phyloP scores from a whole-genome alignment of 257 asterid species.

The Penstemon davidsonii region DNA sequence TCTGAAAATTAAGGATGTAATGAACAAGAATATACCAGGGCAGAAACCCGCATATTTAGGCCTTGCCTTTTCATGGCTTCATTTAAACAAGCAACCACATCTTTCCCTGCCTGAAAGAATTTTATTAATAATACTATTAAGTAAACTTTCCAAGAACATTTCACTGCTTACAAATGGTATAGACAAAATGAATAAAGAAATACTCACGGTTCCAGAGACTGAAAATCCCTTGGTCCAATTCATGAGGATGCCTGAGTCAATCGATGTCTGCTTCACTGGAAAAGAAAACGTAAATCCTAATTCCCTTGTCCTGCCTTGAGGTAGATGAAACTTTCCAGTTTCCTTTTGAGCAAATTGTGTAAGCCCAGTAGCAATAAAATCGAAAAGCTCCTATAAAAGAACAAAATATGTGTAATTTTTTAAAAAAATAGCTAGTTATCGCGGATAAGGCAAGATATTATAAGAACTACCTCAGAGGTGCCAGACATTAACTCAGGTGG shows the following conservation, averaged over 20 bases:
- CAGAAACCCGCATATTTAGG: slow-evolving; percentile 66
- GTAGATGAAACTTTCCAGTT: slow-evolving; percentile 51
- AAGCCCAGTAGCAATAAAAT: slow-evolving; percentile 78
- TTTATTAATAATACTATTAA: background rate
- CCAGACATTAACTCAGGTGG: slow-evolving; percentile 65
- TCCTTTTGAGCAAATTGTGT: slow-evolving; percentile 56
- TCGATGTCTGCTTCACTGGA: slow-evolving; percentile 74
- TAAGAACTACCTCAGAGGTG: slow-evolving; percentile 56
- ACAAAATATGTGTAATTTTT: background rate
- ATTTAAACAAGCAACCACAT: slow-evolving; percentile 72
- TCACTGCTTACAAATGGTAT: no score
- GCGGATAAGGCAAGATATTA: background rate
- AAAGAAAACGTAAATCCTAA: slow-evolving; percentile 81
- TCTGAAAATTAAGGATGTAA: background rate
- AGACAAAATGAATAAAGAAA: slow-evolving; percentile 2
- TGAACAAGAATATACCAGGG: slow-evolving; percentile 52
- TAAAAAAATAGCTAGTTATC: background rate
- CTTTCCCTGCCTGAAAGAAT: slow-evolving; percentile 65
- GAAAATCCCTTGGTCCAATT: slow-evolving; percentile 86
- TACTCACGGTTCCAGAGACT: slow-evolving; percentile 73
- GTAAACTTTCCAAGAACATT: background rate
- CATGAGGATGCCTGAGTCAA: slow-evolving; percentile 72
- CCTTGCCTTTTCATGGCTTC: slow-evolving; percentile 75
- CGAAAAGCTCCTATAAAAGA: slow-evolving; percentile 60
- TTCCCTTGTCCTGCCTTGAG: slow-evolving; percentile 54